A percentile compares a stretch with the other conserved stretches of the same genome.
These are phyloP conservation scores for Thoreauomyces humboldtii DNA, from an alignment of 192 early-diverging fungal genomes.

Conservation along the genomic window DNA sequence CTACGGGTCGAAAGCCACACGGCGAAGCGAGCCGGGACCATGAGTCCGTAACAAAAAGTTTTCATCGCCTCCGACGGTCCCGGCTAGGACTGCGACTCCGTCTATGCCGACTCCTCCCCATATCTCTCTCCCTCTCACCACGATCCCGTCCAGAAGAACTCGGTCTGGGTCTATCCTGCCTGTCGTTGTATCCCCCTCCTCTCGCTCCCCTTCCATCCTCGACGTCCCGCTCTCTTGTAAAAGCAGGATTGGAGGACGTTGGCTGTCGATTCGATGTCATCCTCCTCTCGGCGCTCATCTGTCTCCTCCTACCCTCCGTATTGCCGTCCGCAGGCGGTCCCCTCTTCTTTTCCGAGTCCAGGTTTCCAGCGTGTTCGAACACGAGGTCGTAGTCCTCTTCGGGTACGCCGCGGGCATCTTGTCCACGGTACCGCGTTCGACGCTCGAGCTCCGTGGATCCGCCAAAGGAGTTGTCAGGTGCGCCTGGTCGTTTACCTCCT, in stretches of 20 bases:
- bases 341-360: constrained; percentile 36
- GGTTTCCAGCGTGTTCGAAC: constrained; percentile 44
- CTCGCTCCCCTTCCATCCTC: background rate
- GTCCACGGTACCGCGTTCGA: constrained; percentile 34
- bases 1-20: no score
- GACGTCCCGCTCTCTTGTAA: background rate
- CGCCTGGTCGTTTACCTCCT: no score
- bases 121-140: constrained; percentile 4
- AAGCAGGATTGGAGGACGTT: no score
- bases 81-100: constrained; percentile 1
- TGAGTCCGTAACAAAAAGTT: no score
- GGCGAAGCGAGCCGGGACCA: no score
- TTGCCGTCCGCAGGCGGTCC: background rate
- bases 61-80: background rate
- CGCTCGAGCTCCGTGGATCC: constrained; percentile 30
- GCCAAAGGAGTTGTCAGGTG: constrained; percentile 28
- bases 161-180: background rate
- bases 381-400: constrained; percentile 41
- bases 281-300: background rate
- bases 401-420: background rate
- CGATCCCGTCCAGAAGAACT: background rate
- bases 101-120: background rate
- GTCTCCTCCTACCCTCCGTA: background rate
- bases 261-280: no score
- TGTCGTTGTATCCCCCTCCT: background rate